Evolutionary conservation across 1,284 basidiomycete species (phyloP).

Genomic region (Coniferiporia weirii): DNA sequence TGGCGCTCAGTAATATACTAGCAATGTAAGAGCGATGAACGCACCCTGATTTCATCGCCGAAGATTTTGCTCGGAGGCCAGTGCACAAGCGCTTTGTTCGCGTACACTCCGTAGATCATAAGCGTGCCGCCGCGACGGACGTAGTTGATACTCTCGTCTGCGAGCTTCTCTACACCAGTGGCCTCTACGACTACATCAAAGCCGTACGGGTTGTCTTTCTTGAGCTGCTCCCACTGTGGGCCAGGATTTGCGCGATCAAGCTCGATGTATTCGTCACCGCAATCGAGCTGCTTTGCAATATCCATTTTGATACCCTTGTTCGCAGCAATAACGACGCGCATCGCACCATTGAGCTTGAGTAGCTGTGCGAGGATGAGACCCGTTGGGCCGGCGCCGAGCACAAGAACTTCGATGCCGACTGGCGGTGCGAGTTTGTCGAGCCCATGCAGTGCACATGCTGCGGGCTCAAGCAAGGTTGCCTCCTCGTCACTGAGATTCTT

Average conservation of each 20-base stretch:
- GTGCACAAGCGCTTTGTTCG: conserved; percentile 68
- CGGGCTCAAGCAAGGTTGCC: conserved; percentile 83
- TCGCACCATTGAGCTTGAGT: conserved; percentile 77
- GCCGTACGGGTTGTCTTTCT: conserved; percentile 75
- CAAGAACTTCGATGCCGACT: conserved; percentile 72
- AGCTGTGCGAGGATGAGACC: conserved; percentile 84
- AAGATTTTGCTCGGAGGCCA: conserved; percentile 87
- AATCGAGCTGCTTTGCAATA: conserved; percentile 69
- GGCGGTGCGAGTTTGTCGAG: conserved; percentile 77
- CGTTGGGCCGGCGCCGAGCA: conserved; percentile 75
- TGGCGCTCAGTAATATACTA: not conserved
- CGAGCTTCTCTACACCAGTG: conserved; percentile 77
- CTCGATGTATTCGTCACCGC: conserved; percentile 79
- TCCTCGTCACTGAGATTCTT: conserved; percentile 83
- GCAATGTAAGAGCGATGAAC: conserved; percentile 22
- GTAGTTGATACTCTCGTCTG: conserved; percentile 78
- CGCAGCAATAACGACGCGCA: conserved; percentile 71
- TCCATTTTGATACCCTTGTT: conserved; percentile 86
- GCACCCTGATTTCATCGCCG: conserved; percentile 74
- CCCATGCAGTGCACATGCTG: conserved; percentile 85
- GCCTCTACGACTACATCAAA: conserved; percentile 88
- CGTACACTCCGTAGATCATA: conserved; percentile 73
- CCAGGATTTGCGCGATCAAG: conserved; percentile 71
- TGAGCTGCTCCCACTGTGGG: conserved; percentile 75
- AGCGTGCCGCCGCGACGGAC: conserved; percentile 75